Conservation (phyloP, 305 asterid species). For the Rubia occidens region DNA sequence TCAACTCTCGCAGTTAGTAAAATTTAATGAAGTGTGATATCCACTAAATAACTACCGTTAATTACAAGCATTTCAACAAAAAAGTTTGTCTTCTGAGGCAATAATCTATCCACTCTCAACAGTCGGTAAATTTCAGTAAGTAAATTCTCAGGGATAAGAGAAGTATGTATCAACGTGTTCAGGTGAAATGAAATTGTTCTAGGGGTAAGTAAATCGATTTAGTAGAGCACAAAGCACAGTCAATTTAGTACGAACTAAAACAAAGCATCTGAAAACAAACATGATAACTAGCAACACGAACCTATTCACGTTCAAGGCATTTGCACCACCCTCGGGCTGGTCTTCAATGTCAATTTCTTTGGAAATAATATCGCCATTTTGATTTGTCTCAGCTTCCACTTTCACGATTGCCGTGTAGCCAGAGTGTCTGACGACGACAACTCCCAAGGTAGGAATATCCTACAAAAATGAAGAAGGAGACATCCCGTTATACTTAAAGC, state of each 20-base stretch:
- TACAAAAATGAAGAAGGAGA: conserved; percentile 22
- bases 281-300: neutral
- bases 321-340: conserved; percentile 45
- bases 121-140: no score
- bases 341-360: conserved; percentile 56
- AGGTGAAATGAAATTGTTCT: no score
- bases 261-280: neutral
- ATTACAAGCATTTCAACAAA: no score
- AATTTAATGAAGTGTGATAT: neutral
- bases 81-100: no score
- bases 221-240: neutral
- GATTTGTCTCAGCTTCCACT: conserved; percentile 53
- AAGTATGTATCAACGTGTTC: no score
- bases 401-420: conserved; percentile 33
- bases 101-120: no score
- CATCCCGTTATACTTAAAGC: conserved; percentile 8
- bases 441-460: conserved; percentile 51
- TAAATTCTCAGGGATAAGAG: no score
- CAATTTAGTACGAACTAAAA: neutral
- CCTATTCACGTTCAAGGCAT: conserved; percentile 29
- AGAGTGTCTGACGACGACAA: conserved; percentile 22
- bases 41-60: no score
- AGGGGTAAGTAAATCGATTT: no score
- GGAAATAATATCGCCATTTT: conserved; percentile 28
- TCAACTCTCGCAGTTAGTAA: neutral